Conservation (phyloP, 345 rosid species). For the Aurinia saxatilis region DNA sequence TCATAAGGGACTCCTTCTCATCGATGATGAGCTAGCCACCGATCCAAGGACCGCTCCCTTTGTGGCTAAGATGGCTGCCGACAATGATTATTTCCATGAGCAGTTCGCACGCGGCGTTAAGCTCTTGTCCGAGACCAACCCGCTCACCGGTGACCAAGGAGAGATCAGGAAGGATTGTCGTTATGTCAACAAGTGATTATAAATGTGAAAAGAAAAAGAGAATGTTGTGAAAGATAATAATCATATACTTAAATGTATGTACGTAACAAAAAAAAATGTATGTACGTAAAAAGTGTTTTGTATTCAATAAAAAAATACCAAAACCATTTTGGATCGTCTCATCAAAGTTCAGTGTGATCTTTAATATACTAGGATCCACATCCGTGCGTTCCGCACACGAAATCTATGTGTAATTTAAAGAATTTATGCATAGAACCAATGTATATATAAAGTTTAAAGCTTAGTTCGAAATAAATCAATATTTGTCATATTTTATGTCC, state of each 20-base stretch:
- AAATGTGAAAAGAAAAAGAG: too few relatives aligned
- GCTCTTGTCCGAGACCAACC: slow-evolving; percentile 66
- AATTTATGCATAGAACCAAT: too few relatives aligned
- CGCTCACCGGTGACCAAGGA: slow-evolving; percentile 58
- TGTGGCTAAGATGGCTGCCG: slow-evolving; percentile 65
- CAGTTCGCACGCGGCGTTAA: slow-evolving; percentile 54
- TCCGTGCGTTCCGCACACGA: too few relatives aligned
- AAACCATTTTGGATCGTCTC: not conserved
- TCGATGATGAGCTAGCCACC: slow-evolving; percentile 60
- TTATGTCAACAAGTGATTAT: slow-evolving; percentile 33
- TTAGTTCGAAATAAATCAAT: too few relatives aligned
- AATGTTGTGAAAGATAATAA: not conserved
- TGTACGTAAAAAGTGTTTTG: slow-evolving; percentile 16
- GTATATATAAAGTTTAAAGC: too few relatives aligned
- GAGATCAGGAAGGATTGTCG: slow-evolving; percentile 82
- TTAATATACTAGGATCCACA: too few relatives aligned
- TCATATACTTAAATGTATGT: too few relatives aligned
- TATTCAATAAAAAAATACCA: slow-evolving; percentile 14
- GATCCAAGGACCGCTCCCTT: slow-evolving; percentile 54
- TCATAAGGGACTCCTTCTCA: slow-evolving; percentile 54
- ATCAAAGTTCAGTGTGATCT: not conserved
- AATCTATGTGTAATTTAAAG: too few relatives aligned
- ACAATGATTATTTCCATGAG: slow-evolving; percentile 59
- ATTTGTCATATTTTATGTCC: too few relatives aligned
- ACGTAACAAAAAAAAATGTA: too few relatives aligned